These are phyloP conservation scores for Mycena kentingensis DNA, from an alignment of 768 basidiomycete genomes.

Conservation along the genomic window DNA sequence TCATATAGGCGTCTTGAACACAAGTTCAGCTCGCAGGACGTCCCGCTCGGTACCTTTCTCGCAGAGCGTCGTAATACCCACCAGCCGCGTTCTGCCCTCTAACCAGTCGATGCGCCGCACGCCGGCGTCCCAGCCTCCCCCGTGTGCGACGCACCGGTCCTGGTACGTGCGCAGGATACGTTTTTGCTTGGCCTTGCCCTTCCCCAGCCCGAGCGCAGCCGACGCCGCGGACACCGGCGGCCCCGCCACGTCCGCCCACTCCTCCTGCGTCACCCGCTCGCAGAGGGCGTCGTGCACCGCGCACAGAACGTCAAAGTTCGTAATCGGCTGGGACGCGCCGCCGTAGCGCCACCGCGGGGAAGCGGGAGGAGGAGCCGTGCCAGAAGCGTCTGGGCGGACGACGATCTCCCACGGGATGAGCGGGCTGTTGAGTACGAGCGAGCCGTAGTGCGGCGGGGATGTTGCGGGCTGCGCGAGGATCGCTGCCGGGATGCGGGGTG, in stretches of 20 bases:
- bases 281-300: conserved; percentile 60
- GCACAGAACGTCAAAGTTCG: conserved; percentile 66
- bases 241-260: conserved; percentile 49
- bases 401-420: conserved; percentile 65
- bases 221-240: neutral
- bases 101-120: conserved; percentile 70
- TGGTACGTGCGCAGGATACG: conserved; percentile 64
- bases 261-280: conserved; percentile 58
- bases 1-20: too few relatives aligned
- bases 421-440: conserved; percentile 54
- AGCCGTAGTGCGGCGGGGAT: conserved; percentile 53
- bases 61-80: conserved; percentile 68
- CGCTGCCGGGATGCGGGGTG: conserved; percentile 54
- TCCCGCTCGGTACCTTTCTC: too few relatives aligned
- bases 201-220: conserved; percentile 39
- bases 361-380: neutral
- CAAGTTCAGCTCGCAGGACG: too few relatives aligned
- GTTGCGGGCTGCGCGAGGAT: conserved; percentile 66
- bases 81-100: conserved; percentile 57
- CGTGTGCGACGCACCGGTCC: conserved; percentile 57
- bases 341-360: conserved; percentile 14
- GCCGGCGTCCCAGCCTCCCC: conserved; percentile 70
- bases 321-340: too few relatives aligned
- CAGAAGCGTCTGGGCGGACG: conserved; percentile 37
- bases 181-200: conserved; percentile 57